Evolutionary conservation across 345 rosid genomes (phyloP), one percentile per base, ranked within the genome.

Genomic region (Gossypium thurberi): DNA sequence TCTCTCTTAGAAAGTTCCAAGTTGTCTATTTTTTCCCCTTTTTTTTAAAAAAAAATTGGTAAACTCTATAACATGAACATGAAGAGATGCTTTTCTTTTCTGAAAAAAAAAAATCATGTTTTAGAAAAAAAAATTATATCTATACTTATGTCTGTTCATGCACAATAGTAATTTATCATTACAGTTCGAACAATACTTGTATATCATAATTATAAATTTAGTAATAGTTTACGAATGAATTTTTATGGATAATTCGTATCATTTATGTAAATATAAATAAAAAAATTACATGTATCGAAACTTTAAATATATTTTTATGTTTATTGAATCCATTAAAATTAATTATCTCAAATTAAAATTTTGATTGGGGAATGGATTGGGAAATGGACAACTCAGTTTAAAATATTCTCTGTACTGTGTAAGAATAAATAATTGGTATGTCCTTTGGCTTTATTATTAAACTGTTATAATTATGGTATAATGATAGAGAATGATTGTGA

Each of bases 1-100:
- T 37, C 33, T 53, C 81, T 63, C 69, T 21, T 8, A 74, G 78
- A 82, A 82, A 82, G 78, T 81, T 82, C 81, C 85, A 76, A 82
- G 75, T 77, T 81, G 86, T 76, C 75, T 77, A 60, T 53, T 73
- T 67, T 70, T 67, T 1, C 20, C 20, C 37, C 11, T 66, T 18
- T 13, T 18, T 13, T 21, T 3, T 0, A 3, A 28, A 28, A 28
- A 28, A 2, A 3, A 26, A 15, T 50, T 1, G 23, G 15, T 67
- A 43, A n/a, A 17, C 37, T 47, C 14, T 72, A 61, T 79, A 79
- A 81, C 87, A 77, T 76, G 86, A 59, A 59, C 88, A 77, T 76
- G 85, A 62, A 56, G 40, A 73, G 87, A 75, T 85, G 77, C 55
- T 46, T 44, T 46, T 21, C 20, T 48, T 44, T 21, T 21, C 3